Base-by-base conservation (phyloP, 1,284 basidiomycete species). In the Trichosporon ovoides region DNA sequence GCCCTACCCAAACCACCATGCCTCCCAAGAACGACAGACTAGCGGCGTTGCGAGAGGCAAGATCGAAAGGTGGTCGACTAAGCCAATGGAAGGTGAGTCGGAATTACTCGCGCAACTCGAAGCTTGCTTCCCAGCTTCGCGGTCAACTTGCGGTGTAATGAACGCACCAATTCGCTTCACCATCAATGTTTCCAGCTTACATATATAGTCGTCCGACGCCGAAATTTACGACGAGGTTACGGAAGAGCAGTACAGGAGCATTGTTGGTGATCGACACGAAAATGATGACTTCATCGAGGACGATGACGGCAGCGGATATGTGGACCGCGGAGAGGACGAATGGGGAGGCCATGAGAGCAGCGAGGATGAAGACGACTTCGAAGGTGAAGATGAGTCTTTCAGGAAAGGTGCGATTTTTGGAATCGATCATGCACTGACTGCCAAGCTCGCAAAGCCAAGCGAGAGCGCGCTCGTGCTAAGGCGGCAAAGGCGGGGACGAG, bases 291-390 rank as follows among this genome's bases (percentile, higher is more conserved):
- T 99, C 65, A 63, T 96, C 24, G 86, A 89, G 49, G 94, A 98
- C 69, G 96, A 98, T 78, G 93, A 94, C 54, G 84, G 88, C 0
- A 84, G 82, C 19, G 96, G 91, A 13, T 98, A 99, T 72, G 87
- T 89, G 70, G 96, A 99, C 77, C 90, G 96, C 69, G 96, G 96
- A 4, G 86, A 91, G 83, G 94, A 98, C 65, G 93, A 95, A 68
- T 97, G 91, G 87, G 83, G 81, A 20, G 83, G 82, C 38, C 73
- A 72, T 12, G 77, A 78, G 43, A 71, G 75, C 49, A 73, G 70
- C 38, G 76, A 78, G 56, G 75, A 77, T 33, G 70, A 77, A 58
- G 73, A 78, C 49, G 77, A 72, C 43, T 73, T 74, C 49, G 70
- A 74, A 28, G 82, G 81, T 18, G 73, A 74, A 51, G 71, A 72